Base-by-base conservation (phyloP, 2,329 filamentous ascomycete genomes). In the Aspergillus flavus region DNA sequence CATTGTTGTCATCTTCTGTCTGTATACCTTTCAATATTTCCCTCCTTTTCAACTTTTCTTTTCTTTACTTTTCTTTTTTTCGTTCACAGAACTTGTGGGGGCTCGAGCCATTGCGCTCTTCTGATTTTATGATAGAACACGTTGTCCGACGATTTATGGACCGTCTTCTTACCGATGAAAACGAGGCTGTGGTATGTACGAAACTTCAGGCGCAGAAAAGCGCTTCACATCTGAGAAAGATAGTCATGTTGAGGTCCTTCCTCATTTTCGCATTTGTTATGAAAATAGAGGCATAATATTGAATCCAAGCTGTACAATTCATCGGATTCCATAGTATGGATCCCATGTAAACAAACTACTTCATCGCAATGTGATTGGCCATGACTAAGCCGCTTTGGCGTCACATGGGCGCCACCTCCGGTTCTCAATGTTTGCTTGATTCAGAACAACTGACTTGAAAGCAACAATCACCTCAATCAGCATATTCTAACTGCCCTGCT, bases 131-230 rank as follows among this genome's bases (percentile, higher is more conserved):
- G 48, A 52, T 52, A 32, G 48, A 52, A 52, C 28, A 52, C 48
- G 48, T 30, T 52, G 48, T 52, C 48, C 28, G 48, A 52, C 28
- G 48, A 52, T 32, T 52, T 19, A 52, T 52, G 48, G 48, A 32
- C 48, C 48, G 48, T 52, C 48, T 52, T 52, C 48, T 52, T 52
- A 32, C 48, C 48, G 14, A 52, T 19, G 48, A 52, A 19, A 52
- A 52, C 28, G 26, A 52, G 48, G 28, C 11, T 48, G 45, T 52
- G 48, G 30, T 32, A 52, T 52, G 48, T 52, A 32, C 19, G 28
- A 52, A 32, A 6, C 34, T 6, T 11, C 2, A 10, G 48, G 48
- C 48, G 48, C 28, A 52, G n/a, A n/a, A n/a, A 34, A 23, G 48
- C 48, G 48, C 48, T n/a, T 52, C 28, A 5, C 19, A 52, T 34